phyloP scores from a whole-genome alignment of 768 basidiomycete genomes.

The Lentinula lateritia region DNA sequence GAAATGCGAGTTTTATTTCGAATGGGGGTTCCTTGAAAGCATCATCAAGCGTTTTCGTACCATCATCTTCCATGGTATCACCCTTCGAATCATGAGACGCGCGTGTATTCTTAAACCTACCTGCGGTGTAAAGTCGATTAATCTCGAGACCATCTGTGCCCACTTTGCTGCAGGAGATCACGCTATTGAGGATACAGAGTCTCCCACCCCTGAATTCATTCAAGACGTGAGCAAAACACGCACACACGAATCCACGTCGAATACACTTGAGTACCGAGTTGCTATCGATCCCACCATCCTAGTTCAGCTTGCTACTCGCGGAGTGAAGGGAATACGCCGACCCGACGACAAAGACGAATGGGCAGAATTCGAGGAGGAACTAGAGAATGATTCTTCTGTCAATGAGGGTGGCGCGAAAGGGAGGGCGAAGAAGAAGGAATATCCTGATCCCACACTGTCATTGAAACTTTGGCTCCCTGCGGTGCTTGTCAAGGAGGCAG shows the following conservation, averaged over 20 bases:
- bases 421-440: conserved; percentile 17
- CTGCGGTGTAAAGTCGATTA: conserved; percentile 24
- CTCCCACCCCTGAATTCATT: conserved; percentile 16
- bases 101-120: conserved; percentile 42
- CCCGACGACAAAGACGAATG: conserved; percentile 12
- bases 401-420: conserved; percentile 9
- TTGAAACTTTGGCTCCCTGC: conserved; percentile 38
- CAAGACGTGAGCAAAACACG: conserved; percentile 28
- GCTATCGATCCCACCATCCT: conserved; percentile 29
- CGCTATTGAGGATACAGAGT: background rate
- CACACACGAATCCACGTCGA: conserved; percentile 33
- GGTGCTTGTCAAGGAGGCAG: conserved; percentile 33
- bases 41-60: conserved; percentile 73
- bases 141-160: background rate
- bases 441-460: conserved; percentile 22
- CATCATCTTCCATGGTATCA: conserved; percentile 70
- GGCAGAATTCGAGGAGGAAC: conserved; percentile 9
- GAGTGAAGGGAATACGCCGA: conserved; percentile 21
- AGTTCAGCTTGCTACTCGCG: conserved; percentile 22
- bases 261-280: conserved; percentile 38
- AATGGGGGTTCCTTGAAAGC: conserved; percentile 41
- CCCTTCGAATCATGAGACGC: conserved; percentile 57
- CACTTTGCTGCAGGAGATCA: background rate
- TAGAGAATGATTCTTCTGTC: conserved; percentile 12
- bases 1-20: conserved; percentile 52